These are phyloP conservation scores for Chionographis japonica DNA, from an alignment of 106 monocot species.

Conservation along the genomic window DNA sequence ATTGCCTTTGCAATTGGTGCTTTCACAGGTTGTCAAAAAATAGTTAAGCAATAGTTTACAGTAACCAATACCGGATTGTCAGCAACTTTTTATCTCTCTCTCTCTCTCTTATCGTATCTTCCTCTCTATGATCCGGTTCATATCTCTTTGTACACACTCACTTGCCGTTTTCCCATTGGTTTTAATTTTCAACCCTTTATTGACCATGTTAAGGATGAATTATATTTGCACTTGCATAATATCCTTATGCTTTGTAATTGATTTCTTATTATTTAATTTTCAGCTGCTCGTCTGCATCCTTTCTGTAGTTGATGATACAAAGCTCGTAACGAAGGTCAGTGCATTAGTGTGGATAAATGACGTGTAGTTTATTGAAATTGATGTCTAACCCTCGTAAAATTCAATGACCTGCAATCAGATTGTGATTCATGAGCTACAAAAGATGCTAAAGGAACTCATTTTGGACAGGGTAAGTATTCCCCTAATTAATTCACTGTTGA, in stretches of 20 bases:
- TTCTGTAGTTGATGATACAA: conserved; percentile 88
- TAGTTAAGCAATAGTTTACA: no score
- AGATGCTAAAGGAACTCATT: conserved; percentile 58
- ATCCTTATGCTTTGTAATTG: neutral
- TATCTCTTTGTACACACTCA: neutral
- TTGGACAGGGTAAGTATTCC: conserved; percentile 52
- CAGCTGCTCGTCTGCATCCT: conserved; percentile 80
- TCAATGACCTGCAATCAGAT: conserved; percentile 31
- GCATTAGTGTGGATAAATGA: neutral
- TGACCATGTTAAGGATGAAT: no score
- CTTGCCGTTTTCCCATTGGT: neutral
- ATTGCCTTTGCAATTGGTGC: no score
- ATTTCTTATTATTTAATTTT: neutral
- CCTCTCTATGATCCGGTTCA: no score
- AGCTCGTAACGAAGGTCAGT: conserved; percentile 80
- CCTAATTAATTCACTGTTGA: neutral
- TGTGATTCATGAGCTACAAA: conserved; percentile 61
- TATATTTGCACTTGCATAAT: no score
- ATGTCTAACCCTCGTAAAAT: neutral
- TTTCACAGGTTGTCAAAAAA: no score
- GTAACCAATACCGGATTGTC: no score
- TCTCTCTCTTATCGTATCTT: neutral
- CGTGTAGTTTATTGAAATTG: neutral
- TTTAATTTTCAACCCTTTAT: neutral
- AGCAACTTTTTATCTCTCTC: no score